Conservation (phyloP, 1,139 yeast species). For the Zygosaccharomyces sapae region DNA sequence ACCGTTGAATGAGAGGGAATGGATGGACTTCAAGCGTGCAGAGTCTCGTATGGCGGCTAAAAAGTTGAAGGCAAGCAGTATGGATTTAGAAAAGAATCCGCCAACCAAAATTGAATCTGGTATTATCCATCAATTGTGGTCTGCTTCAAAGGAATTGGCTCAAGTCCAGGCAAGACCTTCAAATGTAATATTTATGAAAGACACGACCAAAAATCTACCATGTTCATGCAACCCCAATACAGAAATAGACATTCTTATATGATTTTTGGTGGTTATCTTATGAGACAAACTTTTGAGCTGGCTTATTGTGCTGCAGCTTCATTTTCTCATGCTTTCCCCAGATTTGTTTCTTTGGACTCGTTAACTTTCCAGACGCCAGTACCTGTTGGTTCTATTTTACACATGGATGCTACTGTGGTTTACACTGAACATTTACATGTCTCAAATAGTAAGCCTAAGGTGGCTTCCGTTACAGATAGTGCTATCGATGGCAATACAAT, state of each 20-base stretch:
- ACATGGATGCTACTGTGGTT: conserved; percentile 74
- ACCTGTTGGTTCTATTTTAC: conserved; percentile 86
- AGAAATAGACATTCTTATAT: conserved; percentile 89
- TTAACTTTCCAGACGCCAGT: conserved; percentile 91
- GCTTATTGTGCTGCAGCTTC: conserved; percentile 93
- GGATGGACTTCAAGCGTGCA: conserved; percentile 82
- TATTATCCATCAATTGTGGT: conserved; percentile 76
- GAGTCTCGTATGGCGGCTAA: conserved; percentile 85
- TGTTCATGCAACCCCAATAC: conserved; percentile 94
- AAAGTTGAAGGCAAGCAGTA: conserved; percentile 66
- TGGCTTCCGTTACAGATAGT: conserved; percentile 25
- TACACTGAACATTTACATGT: conserved; percentile 74
- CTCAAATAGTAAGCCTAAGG: conserved; percentile 21
- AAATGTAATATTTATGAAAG: conserved; percentile 60
- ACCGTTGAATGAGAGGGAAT: conserved; percentile 69
- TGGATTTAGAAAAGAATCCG: conserved; percentile 53
- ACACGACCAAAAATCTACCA: conserved; percentile 65
- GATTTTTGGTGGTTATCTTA: conserved; percentile 90
- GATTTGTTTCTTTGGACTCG: conserved; percentile 84
- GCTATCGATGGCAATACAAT: conserved; percentile 25
- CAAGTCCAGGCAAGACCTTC: conserved; percentile 39
- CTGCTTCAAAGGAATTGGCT: conserved; percentile 48
- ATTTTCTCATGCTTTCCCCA: conserved; percentile 74
- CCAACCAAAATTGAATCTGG: conserved; percentile 71
- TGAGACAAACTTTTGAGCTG: conserved; percentile 87